Percentiles rank a stretch among this genome's conserved stretches.
Evolutionary conservation across 1,284 basidiomycete species (phyloP).

Genomic region (Dichomitus squalens): DNA sequence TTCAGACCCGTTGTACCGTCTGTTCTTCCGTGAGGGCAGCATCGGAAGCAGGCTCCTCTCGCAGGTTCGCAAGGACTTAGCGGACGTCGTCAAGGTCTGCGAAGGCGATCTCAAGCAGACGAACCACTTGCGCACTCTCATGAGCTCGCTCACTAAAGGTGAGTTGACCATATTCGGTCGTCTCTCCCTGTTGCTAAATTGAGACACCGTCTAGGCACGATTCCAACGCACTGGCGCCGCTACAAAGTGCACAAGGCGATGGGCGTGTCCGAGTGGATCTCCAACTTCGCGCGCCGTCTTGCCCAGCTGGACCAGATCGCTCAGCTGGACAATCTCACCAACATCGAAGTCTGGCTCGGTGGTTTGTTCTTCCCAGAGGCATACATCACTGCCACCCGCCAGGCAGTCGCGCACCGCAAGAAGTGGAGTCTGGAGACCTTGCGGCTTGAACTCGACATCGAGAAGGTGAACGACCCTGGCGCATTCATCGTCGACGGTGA

Average conservation of each 20-base stretch:
- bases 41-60: slow-evolving; percentile 78
- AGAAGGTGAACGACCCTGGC: slow-evolving; percentile 70
- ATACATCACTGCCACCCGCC: slow-evolving; percentile 92
- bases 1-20: slow-evolving; percentile 83
- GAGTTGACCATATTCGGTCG: slow-evolving; percentile 14
- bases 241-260: slow-evolving; percentile 87
- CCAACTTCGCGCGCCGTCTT: slow-evolving; percentile 79
- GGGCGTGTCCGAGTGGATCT: slow-evolving; percentile 84
- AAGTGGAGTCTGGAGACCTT: slow-evolving; percentile 93
- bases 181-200: not conserved
- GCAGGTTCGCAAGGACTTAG: slow-evolving; percentile 80
- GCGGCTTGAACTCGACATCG: slow-evolving; percentile 77
- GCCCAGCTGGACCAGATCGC: slow-evolving; percentile 82
- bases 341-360: slow-evolving; percentile 87
- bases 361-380: slow-evolving; percentile 95
- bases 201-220: slow-evolving; percentile 59
- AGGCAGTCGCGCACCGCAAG: slow-evolving; percentile 89
- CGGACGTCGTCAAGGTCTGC: slow-evolving; percentile 83
- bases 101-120: slow-evolving; percentile 90
- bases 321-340: slow-evolving; percentile 61
- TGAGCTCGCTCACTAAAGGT: slow-evolving; percentile 91
- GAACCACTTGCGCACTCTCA: slow-evolving; percentile 86
- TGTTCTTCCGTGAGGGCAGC: slow-evolving; percentile 87
- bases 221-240: slow-evolving; percentile 84
- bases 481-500: slow-evolving; percentile 87